phyloP scores from a whole-genome alignment of 768 basidiomycete species.

The Pholiota conissans region DNA sequence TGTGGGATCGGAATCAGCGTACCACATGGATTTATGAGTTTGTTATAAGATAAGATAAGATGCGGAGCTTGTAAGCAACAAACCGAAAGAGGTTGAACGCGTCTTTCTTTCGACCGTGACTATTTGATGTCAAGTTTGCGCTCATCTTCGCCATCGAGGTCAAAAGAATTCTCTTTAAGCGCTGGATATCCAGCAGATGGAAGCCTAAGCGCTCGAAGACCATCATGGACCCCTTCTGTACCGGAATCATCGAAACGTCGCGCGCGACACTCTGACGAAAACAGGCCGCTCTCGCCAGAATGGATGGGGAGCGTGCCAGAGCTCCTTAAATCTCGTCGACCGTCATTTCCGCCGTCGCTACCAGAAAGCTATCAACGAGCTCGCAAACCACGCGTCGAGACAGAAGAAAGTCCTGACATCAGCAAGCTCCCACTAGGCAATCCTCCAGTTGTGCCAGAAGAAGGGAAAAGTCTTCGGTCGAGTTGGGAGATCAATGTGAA shows the following conservation, averaged over 20 bases:
- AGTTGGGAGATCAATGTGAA: constrained; percentile 81
- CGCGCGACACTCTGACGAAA: constrained; percentile 18
- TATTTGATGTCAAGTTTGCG: constrained; percentile 13
- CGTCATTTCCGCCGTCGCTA: constrained; percentile 19
- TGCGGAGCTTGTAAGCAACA: background rate
- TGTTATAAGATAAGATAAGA: constrained; percentile 1
- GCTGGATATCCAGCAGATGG: background rate
- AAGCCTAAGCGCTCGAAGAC: constrained; percentile 14
- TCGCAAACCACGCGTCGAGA: constrained; percentile 16
- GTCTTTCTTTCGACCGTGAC: background rate
- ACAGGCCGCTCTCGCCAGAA: constrained; percentile 6
- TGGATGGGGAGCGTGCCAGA: constrained; percentile 13
- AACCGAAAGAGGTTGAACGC: background rate
- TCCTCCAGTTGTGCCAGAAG: constrained; percentile 42
- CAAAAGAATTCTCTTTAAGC: constrained; percentile 2
- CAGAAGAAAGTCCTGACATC: constrained; percentile 10
- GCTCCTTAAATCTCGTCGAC: constrained; percentile 14
- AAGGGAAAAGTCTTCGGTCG: constrained; percentile 57
- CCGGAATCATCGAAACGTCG: constrained; percentile 20
- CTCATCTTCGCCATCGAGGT: constrained; percentile 13
- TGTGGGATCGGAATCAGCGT: background rate
- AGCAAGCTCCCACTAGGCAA: constrained; percentile 6
- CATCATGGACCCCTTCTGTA: constrained; percentile 28
- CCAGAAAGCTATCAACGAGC: constrained; percentile 16
- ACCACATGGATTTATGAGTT: too few species aligned